Evolutionary conservation across 164 flowering plant species (phyloP), one percentile per base, ranked within the genome.

Genomic region (Nelumbo lutea): DNA sequence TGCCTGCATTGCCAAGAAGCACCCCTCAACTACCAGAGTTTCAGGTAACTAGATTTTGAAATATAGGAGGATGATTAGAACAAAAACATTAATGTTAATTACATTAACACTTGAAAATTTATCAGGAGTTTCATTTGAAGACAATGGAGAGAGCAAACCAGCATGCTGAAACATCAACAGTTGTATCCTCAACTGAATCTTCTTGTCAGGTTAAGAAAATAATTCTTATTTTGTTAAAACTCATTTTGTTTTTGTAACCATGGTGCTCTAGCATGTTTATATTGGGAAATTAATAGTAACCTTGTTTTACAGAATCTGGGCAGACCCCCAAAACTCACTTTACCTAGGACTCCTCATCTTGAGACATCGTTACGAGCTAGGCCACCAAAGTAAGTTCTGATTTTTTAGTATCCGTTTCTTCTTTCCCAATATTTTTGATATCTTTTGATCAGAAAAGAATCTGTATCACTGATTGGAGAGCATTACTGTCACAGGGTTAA

Each of bases 61-160:
- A 4, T 46, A 46, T 46, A 46, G 27, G 27, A 27, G 27, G 27
- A 27, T 27, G 27, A 27, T 27, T 27, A 27, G 27, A 27, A 27
- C 27, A 27, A 27, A 27, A 27, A 27, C 27, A 27, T 0, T 27
- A 27, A 27, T 27, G 27, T 27, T 27, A 27, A 27, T 27, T 46
- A 46, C n/a, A 5, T 47, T 64, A 65, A 61, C 11, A 51, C 15
- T 5, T 65, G 53, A 44, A 42, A 56, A 53, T 61, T 41, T 2
- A 39, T 51, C 83, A 95, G 95, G 97, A 95, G 72, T 95, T 95
- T 70, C 97, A 88, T 76, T 74, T 95, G 70, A 83, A 89, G 77
- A 95, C 99, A n/a, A 83, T 69, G 86, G 85, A 83, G 47, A 90
- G 99, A 74, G 97, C 94, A 60, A 83, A 74, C 69, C 86, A 86